Conservation (phyloP, 768 basidiomycete genomes). For the Auriscalpium orientale region DNA sequence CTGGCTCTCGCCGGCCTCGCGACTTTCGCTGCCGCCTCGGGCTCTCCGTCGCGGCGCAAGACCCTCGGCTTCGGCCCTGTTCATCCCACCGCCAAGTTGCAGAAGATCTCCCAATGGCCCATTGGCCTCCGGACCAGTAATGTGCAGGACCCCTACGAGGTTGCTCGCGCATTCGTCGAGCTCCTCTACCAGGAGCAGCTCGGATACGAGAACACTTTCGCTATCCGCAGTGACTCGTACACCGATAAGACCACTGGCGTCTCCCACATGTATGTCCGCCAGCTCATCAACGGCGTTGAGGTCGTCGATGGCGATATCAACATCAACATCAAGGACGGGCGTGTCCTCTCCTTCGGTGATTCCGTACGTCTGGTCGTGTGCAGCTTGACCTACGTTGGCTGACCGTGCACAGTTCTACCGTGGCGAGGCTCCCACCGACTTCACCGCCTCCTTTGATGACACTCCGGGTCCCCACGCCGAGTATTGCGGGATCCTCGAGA, state of each 20-base stretch:
- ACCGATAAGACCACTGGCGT: slow-evolving; percentile 82
- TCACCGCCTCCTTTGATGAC: slow-evolving; percentile 15
- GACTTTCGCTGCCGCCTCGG: slow-evolving; percentile 7
- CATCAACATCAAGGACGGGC: slow-evolving; percentile 81
- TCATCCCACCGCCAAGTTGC: slow-evolving; percentile 65
- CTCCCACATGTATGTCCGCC: slow-evolving; percentile 83
- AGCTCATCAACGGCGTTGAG: slow-evolving; percentile 79
- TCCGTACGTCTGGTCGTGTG: slow-evolving; percentile 46
- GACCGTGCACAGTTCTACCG: slow-evolving; percentile 58
- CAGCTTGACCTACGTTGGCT: background rate
- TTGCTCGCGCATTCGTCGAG: slow-evolving; percentile 57
- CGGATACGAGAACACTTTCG: slow-evolving; percentile 34
- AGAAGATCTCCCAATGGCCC: slow-evolving; percentile 35
- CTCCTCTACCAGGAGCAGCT: slow-evolving; percentile 37
- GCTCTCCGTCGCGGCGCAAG: slow-evolving; percentile 54
- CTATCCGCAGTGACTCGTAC: slow-evolving; percentile 77
- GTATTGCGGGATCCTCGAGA: slow-evolving; percentile 40
- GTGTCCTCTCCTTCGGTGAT: slow-evolving; percentile 79
- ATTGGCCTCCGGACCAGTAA: slow-evolving; percentile 10
- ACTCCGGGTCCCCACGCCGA: slow-evolving; percentile 38
- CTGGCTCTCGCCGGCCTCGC: slow-evolving; percentile 17
- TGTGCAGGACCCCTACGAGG: slow-evolving; percentile 42
- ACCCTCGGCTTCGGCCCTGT: slow-evolving; percentile 83
- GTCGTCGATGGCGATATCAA: slow-evolving; percentile 91
- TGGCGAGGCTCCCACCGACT: slow-evolving; percentile 41